Percentiles rank a stretch among this genome's conserved stretches.
Evolutionary conservation across 2,329 filamentous ascomycete species (phyloP).

Genomic region (Pseudogymnoascus sp.): DNA sequence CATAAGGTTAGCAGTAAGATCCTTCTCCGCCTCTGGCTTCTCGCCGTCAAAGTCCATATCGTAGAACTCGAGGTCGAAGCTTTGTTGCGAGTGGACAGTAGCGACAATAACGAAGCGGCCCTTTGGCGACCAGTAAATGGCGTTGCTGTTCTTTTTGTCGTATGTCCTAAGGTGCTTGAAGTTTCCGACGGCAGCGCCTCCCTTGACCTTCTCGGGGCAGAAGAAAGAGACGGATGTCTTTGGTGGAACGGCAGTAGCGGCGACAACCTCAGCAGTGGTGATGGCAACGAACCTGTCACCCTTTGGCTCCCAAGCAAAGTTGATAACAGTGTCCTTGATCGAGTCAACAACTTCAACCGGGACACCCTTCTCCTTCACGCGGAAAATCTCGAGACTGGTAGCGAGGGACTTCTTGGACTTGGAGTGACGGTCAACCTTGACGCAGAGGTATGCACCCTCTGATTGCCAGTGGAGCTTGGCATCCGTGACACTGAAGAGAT

Average conservation of each 20-base stretch:
- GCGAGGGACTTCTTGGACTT: conserved; percentile 98
- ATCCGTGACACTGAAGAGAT: conserved; percentile 96
- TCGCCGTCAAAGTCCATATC: conserved; percentile 98
- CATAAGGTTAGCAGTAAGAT: conserved; percentile 87
- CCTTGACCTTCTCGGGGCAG: conserved; percentile 91
- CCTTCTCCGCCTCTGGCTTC: conserved; percentile 86
- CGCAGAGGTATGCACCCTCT: conserved; percentile 84
- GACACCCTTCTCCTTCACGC: conserved; percentile 92
- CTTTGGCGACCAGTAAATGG: conserved; percentile 97
- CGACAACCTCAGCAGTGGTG: conserved; percentile 76
- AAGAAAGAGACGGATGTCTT: conserved; percentile 97
- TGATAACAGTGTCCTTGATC: conserved; percentile 97
- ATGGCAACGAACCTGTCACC: conserved; percentile 96
- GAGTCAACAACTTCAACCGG: conserved; percentile 96
- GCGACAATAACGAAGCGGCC: conserved; percentile 93
- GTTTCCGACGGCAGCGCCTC: conserved; percentile 64
- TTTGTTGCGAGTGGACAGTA: conserved; percentile 85
- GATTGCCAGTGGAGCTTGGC: conserved; percentile 99
- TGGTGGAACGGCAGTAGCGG: conserved; percentile 71
- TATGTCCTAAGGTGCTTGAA: conserved; percentile 93
- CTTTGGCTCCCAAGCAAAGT: conserved; percentile 99
- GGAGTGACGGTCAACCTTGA: conserved; percentile 97
- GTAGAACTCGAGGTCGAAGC: conserved; percentile 94
- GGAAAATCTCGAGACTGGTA: conserved; percentile 97
- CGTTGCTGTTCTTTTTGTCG: conserved; percentile 99